Evolutionary conservation across 2,329 filamentous ascomycete species (phyloP), one percentile per base, ranked within the genome.

Genomic region (Emmonsiellopsis sp.): DNA sequence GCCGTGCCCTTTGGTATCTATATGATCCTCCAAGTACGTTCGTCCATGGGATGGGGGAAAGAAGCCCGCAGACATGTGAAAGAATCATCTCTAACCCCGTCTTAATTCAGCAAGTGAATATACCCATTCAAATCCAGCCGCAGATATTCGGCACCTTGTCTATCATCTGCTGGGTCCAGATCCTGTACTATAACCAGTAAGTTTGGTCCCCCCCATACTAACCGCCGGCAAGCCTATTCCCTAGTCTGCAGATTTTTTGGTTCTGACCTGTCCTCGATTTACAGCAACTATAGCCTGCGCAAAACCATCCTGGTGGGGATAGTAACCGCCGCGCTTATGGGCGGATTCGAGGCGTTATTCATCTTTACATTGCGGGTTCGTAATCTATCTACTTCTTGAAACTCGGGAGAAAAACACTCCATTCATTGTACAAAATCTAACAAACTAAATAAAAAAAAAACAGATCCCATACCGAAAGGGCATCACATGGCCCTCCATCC

Each of bases 381-480:
- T 42, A 4, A 31, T 9, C 21, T 10, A 33, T 9, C 8, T 37
- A n/a, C 40, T 9, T 42, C 17, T 13, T 34, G 10, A 32, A 42
- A n/a, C n/a, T n/a, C n/a, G n/a, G n/a, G n/a, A n/a, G n/a, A n/a
- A n/a, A n/a, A n/a, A n/a, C n/a, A n/a, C n/a, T n/a, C n/a, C n/a
- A n/a, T n/a, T n/a, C n/a, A n/a, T n/a, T n/a, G n/a, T n/a, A n/a
- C n/a, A n/a, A 9, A 14, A 59, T 9, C 14, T 51, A 48, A 17
- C 55, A 21, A 31, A 31, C 39, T 7, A 50, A 31, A 40, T n/a
- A 43, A 11, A 10, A 9, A 49, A 49, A 36, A 14, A 3, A 5
- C 55, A 81, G 75, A 78, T 77, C 1, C 71, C 80, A 1, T 83
- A 84, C 56, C 64, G 70, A 5, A 68, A 68, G 13, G 82, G 82